Percentiles rank a stretch among this genome's conserved stretches.
Evolutionary conservation across 169 alveolate genomes (phyloP).

Genomic region (Plasmodium vinckei): DNA sequence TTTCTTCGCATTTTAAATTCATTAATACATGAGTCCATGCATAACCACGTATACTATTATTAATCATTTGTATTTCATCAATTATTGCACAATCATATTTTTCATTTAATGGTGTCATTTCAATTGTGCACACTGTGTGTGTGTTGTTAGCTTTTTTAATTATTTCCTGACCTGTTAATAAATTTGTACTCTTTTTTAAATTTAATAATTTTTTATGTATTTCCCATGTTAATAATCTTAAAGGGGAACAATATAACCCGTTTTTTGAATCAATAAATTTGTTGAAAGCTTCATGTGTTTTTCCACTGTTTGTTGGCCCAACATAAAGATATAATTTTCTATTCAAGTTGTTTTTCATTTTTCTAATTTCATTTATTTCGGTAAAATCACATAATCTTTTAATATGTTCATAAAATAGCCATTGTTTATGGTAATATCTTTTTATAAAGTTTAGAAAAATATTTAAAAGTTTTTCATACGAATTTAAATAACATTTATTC

Average conservation of each 20-base stretch:
- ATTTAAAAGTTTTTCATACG: conserved; percentile 12
- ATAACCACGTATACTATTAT: conserved; percentile 90
- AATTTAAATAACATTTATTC: too few relatives aligned
- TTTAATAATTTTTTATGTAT: conserved; percentile 84
- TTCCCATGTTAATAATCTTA: conserved; percentile 94
- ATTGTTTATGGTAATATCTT: conserved; percentile 48
- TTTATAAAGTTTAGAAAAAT: conserved; percentile 45
- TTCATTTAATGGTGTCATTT: conserved; percentile 86
- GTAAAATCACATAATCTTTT: conserved; percentile 43
- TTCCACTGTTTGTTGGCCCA: conserved; percentile 97
- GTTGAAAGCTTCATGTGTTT: conserved; percentile 91
- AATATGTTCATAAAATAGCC: conserved; percentile 70
- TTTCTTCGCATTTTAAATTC: conserved; percentile 84
- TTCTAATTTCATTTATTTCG: conserved; percentile 29
- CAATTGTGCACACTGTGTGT: conserved; percentile 93
- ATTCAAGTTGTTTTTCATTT: conserved; percentile 41
- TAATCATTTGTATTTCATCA: conserved; percentile 94
- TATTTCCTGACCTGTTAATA: conserved; percentile 93
- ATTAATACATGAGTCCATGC: conserved; percentile 94
- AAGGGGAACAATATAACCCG: conserved; percentile 94
- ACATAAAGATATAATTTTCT: conserved; percentile 87
- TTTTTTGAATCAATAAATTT: conserved; percentile 84
- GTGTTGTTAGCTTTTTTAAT: conserved; percentile 37
- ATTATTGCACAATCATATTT: conserved; percentile 91
- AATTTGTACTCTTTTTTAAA: conserved; percentile 83